These are phyloP conservation scores for Striga hermonthica DNA, from an alignment of 305 asterid genomes.

Conservation along the genomic window DNA sequence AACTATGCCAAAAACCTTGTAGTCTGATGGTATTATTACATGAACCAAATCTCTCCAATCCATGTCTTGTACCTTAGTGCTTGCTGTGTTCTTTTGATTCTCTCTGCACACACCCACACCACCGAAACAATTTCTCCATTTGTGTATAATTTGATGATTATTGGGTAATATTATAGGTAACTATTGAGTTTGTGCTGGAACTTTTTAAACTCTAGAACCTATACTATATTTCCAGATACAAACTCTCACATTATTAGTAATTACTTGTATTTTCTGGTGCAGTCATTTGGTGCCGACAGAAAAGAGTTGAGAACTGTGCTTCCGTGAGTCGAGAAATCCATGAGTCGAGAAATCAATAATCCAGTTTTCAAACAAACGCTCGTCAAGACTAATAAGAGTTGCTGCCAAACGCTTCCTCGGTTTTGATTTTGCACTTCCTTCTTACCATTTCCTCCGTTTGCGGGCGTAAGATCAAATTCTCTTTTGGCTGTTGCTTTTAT, in stretches of 20 bases:
- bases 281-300: slow-evolving; percentile 88
- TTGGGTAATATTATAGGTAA: slow-evolving; percentile 2
- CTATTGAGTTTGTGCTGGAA: not conserved
- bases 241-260: not conserved
- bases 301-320: slow-evolving; percentile 74
- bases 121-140: too few species aligned
- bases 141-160: not conserved
- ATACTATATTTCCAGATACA: too few species aligned
- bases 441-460: not conserved
- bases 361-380: not conserved
- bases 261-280: slow-evolving; percentile 32
- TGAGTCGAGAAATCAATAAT: slow-evolving; percentile 33
- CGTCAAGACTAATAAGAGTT: not conserved
- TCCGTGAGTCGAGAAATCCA: slow-evolving; percentile 62
- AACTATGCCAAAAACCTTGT: too few species aligned
- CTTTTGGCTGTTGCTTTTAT: not conserved
- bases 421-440: not conserved
- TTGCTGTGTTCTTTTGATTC: too few species aligned
- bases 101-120: too few species aligned
- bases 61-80: too few species aligned
- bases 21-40: too few species aligned
- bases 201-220: too few species aligned
- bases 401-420: not conserved
- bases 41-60: too few species aligned
- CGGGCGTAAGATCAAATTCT: not conserved